These are phyloP conservation scores for Gaeumannomyces tritici DNA, from an alignment of 2,329 filamentous ascomycete genomes.

Conservation along the genomic window DNA sequence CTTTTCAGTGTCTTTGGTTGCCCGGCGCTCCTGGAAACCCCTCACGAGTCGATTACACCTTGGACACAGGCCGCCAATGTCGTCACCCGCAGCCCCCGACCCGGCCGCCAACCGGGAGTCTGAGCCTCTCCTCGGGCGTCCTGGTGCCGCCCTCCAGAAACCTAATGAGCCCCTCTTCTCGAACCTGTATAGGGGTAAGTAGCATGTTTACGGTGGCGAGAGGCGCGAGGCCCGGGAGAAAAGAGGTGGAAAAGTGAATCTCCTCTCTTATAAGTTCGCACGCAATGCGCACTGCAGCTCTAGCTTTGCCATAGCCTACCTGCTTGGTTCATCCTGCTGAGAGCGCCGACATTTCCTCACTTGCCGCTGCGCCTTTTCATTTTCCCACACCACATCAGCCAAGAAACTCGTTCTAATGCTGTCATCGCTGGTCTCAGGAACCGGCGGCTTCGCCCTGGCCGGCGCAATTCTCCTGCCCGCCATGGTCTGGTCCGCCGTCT, in stretches of 20 bases:
- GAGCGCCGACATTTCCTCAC: not conserved
- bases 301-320: not conserved
- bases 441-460: constrained; percentile 51
- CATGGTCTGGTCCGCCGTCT: constrained; percentile 69
- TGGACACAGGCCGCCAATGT: constrained; percentile 21
- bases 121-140: constrained; percentile 60
- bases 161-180: constrained; percentile 52
- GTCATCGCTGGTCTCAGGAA: constrained; percentile 44
- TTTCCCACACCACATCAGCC: not conserved
- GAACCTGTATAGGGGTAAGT: constrained; percentile 67
- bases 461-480: constrained; percentile 46
- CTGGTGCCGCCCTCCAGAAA: constrained; percentile 64
- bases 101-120: constrained; percentile 34
- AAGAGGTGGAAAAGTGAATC: not conserved
- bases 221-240: not conserved
- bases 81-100: not conserved
- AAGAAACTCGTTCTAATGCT: not conserved
- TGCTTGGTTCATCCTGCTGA: not conserved
- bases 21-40: not conserved
- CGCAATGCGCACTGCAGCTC: not conserved
- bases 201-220: not conserved
- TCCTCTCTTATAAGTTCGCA: not conserved
- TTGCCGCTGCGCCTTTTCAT: not conserved
- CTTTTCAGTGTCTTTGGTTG: not conserved
- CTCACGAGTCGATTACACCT: constrained; percentile 7